Evolutionary conservation across 1,284 basidiomycete genomes (phyloP).

Genomic region (Xerocomus tenax): DNA sequence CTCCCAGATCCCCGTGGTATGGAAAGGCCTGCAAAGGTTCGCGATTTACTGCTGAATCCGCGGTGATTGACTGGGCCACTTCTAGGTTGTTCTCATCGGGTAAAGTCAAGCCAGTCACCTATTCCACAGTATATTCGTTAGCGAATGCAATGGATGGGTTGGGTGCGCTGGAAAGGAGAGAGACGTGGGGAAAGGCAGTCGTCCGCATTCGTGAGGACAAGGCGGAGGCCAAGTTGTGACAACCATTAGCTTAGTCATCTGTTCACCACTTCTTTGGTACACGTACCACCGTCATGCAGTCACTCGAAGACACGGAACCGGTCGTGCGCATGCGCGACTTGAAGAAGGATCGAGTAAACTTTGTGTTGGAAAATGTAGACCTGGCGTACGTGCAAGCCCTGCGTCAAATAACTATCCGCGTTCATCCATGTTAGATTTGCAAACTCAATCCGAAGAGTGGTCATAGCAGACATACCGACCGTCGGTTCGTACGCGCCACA

Average conservation of each 20-base stretch:
- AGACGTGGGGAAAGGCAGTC: conserved; percentile 91
- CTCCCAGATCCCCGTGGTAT: conserved; percentile 57
- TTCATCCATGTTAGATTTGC: conserved; percentile 49
- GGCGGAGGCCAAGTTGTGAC: conserved; percentile 30
- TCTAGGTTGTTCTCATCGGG: conserved; percentile 60
- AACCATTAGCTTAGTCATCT: conserved; percentile 7
- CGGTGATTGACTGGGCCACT: conserved; percentile 1
- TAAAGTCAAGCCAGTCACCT: conserved; percentile 65
- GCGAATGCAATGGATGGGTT: conserved; percentile 60
- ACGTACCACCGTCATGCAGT: conserved; percentile 21
- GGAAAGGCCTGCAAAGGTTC: conserved; percentile 65
- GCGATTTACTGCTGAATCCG: conserved; percentile 19
- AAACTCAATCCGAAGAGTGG: conserved; percentile 79
- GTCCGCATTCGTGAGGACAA: conserved; percentile 49
- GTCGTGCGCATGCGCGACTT: conserved; percentile 71
- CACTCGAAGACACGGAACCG: conserved; percentile 48
- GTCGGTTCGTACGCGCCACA: conserved; percentile 54
- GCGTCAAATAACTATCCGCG: conserved; percentile 1
- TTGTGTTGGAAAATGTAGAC: conserved; percentile 89
- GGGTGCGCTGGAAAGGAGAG: conserved; percentile 62
- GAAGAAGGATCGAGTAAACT: conserved; percentile 74
- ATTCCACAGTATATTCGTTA: conserved; percentile 60
- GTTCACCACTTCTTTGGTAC: background rate
- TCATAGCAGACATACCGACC: conserved; percentile 94
- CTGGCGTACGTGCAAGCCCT: conserved; percentile 53